These are phyloP conservation scores for Barnettozyma vustinii DNA, from an alignment of 805 yeast genomes.

Conservation along the genomic window DNA sequence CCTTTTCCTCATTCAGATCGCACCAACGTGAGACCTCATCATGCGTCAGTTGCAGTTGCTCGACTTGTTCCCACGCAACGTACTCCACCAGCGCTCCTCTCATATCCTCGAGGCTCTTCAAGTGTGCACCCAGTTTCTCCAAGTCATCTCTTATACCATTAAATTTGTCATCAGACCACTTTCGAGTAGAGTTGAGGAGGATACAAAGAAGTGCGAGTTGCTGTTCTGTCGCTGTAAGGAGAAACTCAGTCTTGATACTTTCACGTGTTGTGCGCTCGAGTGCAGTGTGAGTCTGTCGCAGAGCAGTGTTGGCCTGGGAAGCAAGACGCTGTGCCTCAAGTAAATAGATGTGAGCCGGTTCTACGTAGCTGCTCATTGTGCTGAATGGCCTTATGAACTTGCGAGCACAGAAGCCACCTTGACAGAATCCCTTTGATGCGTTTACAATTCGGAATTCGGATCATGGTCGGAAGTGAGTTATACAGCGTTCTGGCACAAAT, in stretches of 20 bases:
- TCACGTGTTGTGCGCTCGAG: neutral
- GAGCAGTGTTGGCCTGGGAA: neutral
- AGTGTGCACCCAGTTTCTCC: constrained; percentile 25
- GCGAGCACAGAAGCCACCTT: too few species aligned
- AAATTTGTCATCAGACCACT: constrained; percentile 22
- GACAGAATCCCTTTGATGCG: too few species aligned
- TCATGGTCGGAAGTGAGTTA: too few species aligned
- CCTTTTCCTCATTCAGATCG: constrained; percentile 24
- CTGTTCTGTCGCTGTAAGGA: constrained; percentile 39
- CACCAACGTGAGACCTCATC: constrained; percentile 3
- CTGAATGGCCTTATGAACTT: too few species aligned
- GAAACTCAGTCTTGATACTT: constrained; percentile 36
- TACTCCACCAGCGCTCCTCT: constrained; percentile 37
- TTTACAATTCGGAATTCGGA: too few species aligned
- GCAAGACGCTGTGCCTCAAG: constrained; percentile 4
- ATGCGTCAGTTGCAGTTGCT: constrained; percentile 23
- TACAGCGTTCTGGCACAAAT: too few species aligned
- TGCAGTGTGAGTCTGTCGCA: neutral
- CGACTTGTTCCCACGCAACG: constrained; percentile 36
- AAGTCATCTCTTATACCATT: constrained; percentile 21
- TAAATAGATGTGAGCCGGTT: neutral
- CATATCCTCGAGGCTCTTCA: constrained; percentile 30
- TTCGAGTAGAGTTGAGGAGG: constrained; percentile 28
- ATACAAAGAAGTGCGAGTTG: constrained; percentile 40
- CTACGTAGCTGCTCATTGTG: constrained; percentile 15